Evolutionary conservation across 352 stramenopile species (phyloP), one percentile per base, ranked within the genome.

Genomic region (Plasmopara muralis): DNA sequence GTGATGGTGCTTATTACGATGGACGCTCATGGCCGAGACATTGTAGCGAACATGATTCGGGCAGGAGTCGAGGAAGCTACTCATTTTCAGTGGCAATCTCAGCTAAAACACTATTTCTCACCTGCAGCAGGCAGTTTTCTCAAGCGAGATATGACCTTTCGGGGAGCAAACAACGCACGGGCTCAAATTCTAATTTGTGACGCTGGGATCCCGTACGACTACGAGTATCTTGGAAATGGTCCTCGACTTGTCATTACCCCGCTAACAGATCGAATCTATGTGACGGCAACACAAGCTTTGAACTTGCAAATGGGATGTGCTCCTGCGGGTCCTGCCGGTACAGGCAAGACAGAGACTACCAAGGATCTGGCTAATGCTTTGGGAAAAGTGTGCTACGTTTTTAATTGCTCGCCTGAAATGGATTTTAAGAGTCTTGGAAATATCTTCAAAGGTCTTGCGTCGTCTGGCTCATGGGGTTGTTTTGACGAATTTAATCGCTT

Each of bases 401-500:
- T 97, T 62, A 97, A 97, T 55, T 97, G 89, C 59, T 97, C 93
- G 4, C 94, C 94, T 1, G 93, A 98, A 64, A 97, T 97, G 89
- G 94, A 98, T 60, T 98, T 96, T 70, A 89, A 96, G 62, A 93
- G 87, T 58, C 66, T 98, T 0, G 94, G 93, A n/a, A 97, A 98
- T 55, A 98, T 98, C 34, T 98, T 98, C 72, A 98, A 98, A 66
- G 93, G 93, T 2, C 65, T 98, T 6, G 93, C 91, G 6, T 97
- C 89, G 1, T 96, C 85, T 0, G 94, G 94, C 8, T 95, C 94
- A 0, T 98, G 94, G 94, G 93, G 93, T 9, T 98, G 93, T 67
- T 98, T 98, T 53, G 93, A 98, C 53, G 93, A 98, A 62, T 98
- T 98, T 65, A 98, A 98, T 57, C 83, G 94, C 0, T 70, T 98